Conservation (phyloP, 257 asterid genomes). For the Solanum pinnatisectum region DNA sequence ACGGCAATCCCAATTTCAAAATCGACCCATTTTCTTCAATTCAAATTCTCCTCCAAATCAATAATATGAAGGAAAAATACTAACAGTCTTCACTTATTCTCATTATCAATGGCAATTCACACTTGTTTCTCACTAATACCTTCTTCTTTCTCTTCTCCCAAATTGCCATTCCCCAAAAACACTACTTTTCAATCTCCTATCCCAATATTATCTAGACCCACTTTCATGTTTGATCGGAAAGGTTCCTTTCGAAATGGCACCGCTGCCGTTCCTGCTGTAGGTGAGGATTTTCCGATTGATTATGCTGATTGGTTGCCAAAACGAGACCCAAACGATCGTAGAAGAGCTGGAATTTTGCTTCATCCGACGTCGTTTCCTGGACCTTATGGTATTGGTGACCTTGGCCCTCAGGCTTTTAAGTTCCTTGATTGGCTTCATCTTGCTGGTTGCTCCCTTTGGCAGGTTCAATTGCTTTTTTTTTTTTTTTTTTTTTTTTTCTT, state of each 20-base stretch:
- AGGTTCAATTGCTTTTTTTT: slow-evolving; percentile 29
- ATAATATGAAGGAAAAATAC: not conserved
- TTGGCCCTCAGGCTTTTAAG: slow-evolving; percentile 64
- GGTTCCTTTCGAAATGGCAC: slow-evolving; percentile 12
- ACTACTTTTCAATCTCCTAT: not conserved
- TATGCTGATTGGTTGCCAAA: slow-evolving; percentile 65
- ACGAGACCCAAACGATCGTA: slow-evolving; percentile 26
- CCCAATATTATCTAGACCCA: not conserved
- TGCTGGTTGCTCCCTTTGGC: slow-evolving; percentile 97
- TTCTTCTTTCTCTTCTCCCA: slow-evolving; percentile 10
- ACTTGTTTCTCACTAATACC: slow-evolving; percentile 7
- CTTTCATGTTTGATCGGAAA: not conserved
- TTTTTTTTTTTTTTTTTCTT: too few species aligned
- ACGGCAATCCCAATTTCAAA: not conserved
- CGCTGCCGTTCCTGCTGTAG: slow-evolving; percentile 29
- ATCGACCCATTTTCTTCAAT: not conserved
- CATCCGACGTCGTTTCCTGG: slow-evolving; percentile 97
- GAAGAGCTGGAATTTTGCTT: slow-evolving; percentile 89
- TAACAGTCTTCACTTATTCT: not conserved
- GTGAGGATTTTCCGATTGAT: slow-evolving; percentile 71
- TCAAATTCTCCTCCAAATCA: not conserved
- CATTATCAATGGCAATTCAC: slow-evolving; percentile 22
- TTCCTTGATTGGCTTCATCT: slow-evolving; percentile 90
- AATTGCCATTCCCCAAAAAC: slow-evolving; percentile 8
- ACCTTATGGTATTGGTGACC: slow-evolving; percentile 91